Evolutionary conservation across 2,329 filamentous ascomycete genomes (phyloP).

Genomic region (Monilinia fructicola): DNA sequence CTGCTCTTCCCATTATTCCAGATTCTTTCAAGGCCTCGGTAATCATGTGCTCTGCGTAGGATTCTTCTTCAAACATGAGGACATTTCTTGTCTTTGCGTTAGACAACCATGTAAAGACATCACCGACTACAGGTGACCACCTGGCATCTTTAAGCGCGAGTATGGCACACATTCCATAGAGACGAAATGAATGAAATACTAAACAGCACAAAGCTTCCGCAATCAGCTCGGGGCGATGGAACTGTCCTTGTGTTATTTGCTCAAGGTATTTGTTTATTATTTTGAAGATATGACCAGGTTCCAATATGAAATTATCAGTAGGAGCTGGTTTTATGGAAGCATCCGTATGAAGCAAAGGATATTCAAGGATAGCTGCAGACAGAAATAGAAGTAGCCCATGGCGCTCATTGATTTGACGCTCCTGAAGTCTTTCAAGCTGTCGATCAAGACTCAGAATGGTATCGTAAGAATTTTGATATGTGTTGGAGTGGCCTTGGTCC

Average conservation of each 20-base stretch:
- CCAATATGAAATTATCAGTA: background rate
- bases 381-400: conserved; percentile 66
- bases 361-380: conserved; percentile 42
- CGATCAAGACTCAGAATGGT: conserved; percentile 23
- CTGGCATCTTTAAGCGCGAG: background rate
- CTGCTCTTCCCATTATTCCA: background rate
- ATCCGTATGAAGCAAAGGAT: background rate
- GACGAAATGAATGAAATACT: conserved; percentile 7
- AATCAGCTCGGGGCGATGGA: conserved; percentile 40
- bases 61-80: conserved; percentile 2
- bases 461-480: background rate
- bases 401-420: conserved; percentile 64
- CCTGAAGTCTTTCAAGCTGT: conserved; percentile 23
- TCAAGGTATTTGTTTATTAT: background rate
- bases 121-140: too few species aligned
- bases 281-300: background rate
- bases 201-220: conserved; percentile 12
- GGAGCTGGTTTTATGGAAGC: background rate
- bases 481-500: background rate
- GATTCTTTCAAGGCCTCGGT: background rate
- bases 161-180: background rate
- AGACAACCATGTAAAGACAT: background rate
- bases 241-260: background rate
- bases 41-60: background rate
- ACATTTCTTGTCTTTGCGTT: conserved; percentile 1